These are phyloP conservation scores for Xylariaceae sp. DNA, from an alignment of 2,329 filamentous ascomycete genomes.

Conservation along the genomic window DNA sequence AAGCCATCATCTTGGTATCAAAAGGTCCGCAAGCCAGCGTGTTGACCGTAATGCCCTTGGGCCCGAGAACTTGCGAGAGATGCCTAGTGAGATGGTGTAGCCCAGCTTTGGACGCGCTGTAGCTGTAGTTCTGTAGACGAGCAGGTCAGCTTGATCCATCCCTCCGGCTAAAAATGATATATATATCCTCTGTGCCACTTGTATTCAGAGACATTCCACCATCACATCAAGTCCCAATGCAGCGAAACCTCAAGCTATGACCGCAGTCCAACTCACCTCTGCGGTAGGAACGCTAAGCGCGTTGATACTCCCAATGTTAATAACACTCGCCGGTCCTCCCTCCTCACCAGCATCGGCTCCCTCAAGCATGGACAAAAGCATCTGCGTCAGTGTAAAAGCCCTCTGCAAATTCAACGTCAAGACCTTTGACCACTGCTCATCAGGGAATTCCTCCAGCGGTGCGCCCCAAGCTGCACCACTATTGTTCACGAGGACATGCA, in stretches of 20 bases:
- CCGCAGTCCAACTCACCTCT: conserved; percentile 27
- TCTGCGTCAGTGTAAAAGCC: conserved; percentile 63
- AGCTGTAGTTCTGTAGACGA: conserved; percentile 47
- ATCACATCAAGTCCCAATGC: not conserved
- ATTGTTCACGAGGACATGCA: conserved; percentile 65
- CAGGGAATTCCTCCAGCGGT: conserved; percentile 55
- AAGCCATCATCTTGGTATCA: conserved; percentile 65
- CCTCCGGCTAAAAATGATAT: not conserved
- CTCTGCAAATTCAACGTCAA: conserved; percentile 64
- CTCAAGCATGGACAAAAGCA: conserved; percentile 56
- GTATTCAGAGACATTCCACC: not conserved
- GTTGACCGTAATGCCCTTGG: conserved; percentile 59
- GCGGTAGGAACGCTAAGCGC: conserved; percentile 56
- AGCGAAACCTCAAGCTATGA: not conserved
- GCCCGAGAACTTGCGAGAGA: conserved; percentile 57
- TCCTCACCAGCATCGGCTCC: conserved; percentile 37
- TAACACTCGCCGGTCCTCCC: conserved; percentile 51
- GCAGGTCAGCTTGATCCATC: not conserved
- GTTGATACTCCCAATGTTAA: conserved; percentile 64
- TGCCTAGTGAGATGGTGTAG: conserved; percentile 60
- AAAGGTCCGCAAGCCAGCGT: conserved; percentile 70
- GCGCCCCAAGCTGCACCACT: conserved; percentile 63
- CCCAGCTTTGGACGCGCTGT: conserved; percentile 59
- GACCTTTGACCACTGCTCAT: conserved; percentile 54
- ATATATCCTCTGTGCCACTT: not conserved